Conservation (phyloP, 768 basidiomycete species). For the Crepidotus variabilis region DNA sequence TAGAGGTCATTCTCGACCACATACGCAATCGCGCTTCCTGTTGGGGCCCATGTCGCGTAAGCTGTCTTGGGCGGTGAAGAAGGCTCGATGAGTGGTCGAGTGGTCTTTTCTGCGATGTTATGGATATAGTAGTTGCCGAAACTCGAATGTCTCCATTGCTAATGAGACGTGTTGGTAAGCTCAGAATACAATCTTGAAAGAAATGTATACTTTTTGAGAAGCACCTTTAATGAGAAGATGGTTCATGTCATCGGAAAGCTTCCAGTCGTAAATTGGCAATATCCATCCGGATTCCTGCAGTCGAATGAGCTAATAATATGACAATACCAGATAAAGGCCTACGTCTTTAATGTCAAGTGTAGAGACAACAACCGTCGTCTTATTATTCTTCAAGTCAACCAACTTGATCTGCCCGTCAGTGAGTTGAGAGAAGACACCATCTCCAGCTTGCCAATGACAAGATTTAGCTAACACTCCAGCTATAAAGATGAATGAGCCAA, state of each 20-base stretch:
- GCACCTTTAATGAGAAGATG: constrained; percentile 82
- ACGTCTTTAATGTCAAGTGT: constrained; percentile 64
- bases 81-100: constrained; percentile 68
- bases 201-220: constrained; percentile 55
- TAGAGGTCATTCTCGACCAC: constrained; percentile 90
- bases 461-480: not conserved
- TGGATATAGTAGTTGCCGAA: constrained; percentile 95
- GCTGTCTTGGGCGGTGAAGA: constrained; percentile 67
- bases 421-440: constrained; percentile 81
- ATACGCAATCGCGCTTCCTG: constrained; percentile 79
- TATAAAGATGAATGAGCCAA: constrained; percentile 26
- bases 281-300: constrained; percentile 50
- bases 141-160: constrained; percentile 95
- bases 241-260: constrained; percentile 87
- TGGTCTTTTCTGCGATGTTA: constrained; percentile 61
- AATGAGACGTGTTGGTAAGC: constrained; percentile 5
- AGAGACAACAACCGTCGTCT: constrained; percentile 57
- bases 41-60: constrained; percentile 87
- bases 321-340: constrained; percentile 14
- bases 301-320: constrained; percentile 3
- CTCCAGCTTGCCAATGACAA: constrained; percentile 62
- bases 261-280: constrained; percentile 61
- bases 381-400: constrained; percentile 76
- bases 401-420: constrained; percentile 68
- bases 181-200: not conserved